Conservation (phyloP, 257 asterid genomes). For the Scutellaria barbata region DNA sequence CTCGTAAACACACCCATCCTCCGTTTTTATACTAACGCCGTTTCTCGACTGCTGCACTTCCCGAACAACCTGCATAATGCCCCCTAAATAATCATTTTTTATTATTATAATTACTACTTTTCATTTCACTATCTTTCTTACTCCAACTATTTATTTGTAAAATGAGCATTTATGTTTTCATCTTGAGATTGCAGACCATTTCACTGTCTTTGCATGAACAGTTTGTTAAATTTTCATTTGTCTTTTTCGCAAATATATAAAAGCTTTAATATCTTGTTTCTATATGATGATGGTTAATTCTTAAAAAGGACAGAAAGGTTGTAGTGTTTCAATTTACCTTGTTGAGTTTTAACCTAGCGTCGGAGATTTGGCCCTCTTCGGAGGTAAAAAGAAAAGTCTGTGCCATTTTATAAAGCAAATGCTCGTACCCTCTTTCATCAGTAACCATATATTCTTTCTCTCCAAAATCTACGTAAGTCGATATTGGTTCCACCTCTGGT, state of each 20-base stretch:
- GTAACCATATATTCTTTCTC: conserved; percentile 85
- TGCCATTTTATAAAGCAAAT: conserved; percentile 75
- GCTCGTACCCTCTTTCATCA: conserved; percentile 92
- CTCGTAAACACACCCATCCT: conserved; percentile 85
- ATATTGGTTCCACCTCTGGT: conserved; percentile 92
- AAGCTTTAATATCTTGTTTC: not conserved
- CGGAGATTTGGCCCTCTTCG: conserved; percentile 62
- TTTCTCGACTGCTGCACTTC: conserved; percentile 85
- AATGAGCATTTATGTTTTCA: not conserved
- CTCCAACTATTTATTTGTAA: not conserved
- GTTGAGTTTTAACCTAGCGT: conserved; percentile 75
- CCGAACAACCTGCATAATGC: conserved; percentile 72
- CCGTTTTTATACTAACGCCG: conserved; percentile 77
- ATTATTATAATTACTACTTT: not conserved
- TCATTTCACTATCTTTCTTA: conserved; percentile 1
- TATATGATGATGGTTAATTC: conserved; percentile 31
- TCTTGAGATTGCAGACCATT: conserved; percentile 8
- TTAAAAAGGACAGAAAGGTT: conserved; percentile 23
- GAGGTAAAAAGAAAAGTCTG: conserved; percentile 61
- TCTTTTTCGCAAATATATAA: conserved; percentile 12
- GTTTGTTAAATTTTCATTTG: conserved; percentile 16
- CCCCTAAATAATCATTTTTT: conserved; percentile 41
- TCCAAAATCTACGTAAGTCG: conserved; percentile 87
- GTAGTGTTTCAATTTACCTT: no score
- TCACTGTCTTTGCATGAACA: conserved; percentile 25